Base-by-base conservation (phyloP, 2,329 filamentous ascomycete genomes). In the Trichoderma aggressivum region DNA sequence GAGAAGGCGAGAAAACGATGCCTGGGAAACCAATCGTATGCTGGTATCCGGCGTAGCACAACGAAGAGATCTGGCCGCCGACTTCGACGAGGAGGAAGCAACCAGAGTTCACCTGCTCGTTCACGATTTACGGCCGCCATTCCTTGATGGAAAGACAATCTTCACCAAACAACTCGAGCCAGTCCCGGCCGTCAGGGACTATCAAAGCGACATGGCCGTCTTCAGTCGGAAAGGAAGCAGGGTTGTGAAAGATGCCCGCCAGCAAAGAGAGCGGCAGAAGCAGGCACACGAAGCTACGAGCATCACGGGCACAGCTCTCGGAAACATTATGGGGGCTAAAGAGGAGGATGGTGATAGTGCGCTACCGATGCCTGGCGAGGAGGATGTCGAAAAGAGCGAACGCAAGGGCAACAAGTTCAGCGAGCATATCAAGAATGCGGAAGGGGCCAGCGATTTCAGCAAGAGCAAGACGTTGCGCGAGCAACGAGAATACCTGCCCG, bases 1-100 rank as follows among this genome's bases (percentile, higher is more conserved):
- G 81, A 93, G 94, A 76, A 93, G 97, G 80, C 94, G 92, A 79
- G 96, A 99, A 78, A 94, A 96, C 56, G 96, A 99, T 81, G 95
- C 94, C 0, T 99, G 96, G 96, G 97, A 99, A 81, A 96, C 95
- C 18, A 99, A 99, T 80, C 92, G 96, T 72, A 98, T 99, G 96
- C 86, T 99, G 72, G 96, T 94, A 1, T 98, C 94, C 24, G 95
- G 95, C 70, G 94, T 99, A 21, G 96, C 96, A 21, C 97, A 99
- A 81, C 86, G 95, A 77, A 86, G 94, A 75, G 93, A 96, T 76
- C 89, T 94, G 79, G 90, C 91, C 28, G 87, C 89, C 61, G 94
- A 96, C 78, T 97, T 98, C 77, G 91, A 97, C 74, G 96, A 99
- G 74, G 92, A 98, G 62, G 96, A 99, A 78, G 90, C 89, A 28